Conservation (phyloP, 1,284 basidiomycete genomes). For the Trichosporon asahii region DNA sequence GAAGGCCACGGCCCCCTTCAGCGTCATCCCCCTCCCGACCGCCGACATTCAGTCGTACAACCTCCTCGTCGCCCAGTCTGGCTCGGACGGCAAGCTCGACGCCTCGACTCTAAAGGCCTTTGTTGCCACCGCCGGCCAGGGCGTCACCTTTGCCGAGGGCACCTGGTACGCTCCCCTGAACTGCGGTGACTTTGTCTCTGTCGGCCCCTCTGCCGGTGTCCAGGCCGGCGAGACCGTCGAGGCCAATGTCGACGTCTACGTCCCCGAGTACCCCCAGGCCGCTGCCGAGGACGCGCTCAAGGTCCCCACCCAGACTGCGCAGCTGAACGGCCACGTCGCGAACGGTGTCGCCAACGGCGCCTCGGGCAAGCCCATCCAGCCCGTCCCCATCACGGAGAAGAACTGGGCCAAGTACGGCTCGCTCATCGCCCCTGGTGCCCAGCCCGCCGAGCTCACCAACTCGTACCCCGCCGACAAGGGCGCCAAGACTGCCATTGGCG, state of each 20-base stretch:
- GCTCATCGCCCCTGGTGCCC: conserved; percentile 56
- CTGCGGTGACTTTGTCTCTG: conserved; percentile 73
- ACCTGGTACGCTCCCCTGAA: conserved; percentile 85
- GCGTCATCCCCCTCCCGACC: conserved; percentile 1
- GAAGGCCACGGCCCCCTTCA: conserved; percentile 27
- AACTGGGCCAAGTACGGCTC: conserved; percentile 67
- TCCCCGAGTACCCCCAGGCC: conserved; percentile 30
- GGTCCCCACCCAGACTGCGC: neutral
- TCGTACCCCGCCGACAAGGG: conserved; percentile 61
- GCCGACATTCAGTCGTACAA: conserved; percentile 57
- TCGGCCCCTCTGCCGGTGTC: conserved; percentile 75
- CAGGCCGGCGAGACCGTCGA: conserved; percentile 65
- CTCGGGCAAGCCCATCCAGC: conserved; percentile 18
- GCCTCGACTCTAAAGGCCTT: conserved; percentile 68
- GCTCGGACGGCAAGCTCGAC: conserved; percentile 68
- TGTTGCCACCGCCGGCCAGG: conserved; percentile 70
- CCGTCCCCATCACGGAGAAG: conserved; percentile 55
- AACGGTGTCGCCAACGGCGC: neutral
- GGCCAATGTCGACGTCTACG: conserved; percentile 26
- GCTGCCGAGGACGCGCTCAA: conserved; percentile 1
- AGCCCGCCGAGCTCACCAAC: conserved; percentile 50
- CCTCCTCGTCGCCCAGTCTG: conserved; percentile 77
- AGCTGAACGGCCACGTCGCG: neutral
- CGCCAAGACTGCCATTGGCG: conserved; percentile 62
- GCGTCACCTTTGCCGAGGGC: conserved; percentile 73